These are phyloP conservation scores for Vitis hybrid DNA, from an alignment of 177 flowering plant species.

Conservation along the genomic window DNA sequence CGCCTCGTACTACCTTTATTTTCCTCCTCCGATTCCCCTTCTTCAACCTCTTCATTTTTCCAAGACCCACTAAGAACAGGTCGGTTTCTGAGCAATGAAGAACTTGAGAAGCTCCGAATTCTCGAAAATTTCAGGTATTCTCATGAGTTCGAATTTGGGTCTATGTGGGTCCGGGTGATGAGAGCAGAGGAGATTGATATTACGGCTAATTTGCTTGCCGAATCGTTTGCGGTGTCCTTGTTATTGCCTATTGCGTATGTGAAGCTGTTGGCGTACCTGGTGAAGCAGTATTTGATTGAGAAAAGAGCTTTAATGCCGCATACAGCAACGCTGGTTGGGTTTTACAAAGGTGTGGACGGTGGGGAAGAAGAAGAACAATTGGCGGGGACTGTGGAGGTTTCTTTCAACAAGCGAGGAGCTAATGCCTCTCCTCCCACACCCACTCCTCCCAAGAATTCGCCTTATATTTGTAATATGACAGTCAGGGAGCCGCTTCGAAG, in stretches of 20 bases:
- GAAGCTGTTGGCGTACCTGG: constrained; percentile 52
- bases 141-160: constrained; percentile 53
- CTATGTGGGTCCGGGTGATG: constrained; percentile 59
- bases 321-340: constrained; percentile 68
- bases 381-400: constrained; percentile 89
- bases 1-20: constrained; percentile 9
- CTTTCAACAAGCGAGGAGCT: constrained; percentile 69
- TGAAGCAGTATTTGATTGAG: constrained; percentile 82
- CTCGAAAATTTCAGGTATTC: constrained; percentile 45
- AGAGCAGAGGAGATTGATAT: constrained; percentile 53
- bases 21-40: constrained; percentile 24
- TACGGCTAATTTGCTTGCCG: constrained; percentile 59
- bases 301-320: constrained; percentile 63
- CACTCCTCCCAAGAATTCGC: constrained; percentile 64
- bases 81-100: constrained; percentile 44
- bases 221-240: constrained; percentile 84
- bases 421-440: constrained; percentile 78
- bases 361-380: constrained; percentile 32
- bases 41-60: constrained; percentile 28
- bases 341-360: constrained; percentile 36
- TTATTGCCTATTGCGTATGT: constrained; percentile 46
- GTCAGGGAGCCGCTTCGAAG: constrained; percentile 69
- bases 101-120: constrained; percentile 47
- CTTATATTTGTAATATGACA: constrained; percentile 87
- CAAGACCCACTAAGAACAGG: constrained; percentile 39